A percentile compares a stretch with the other conserved stretches of the same genome.
phyloP scores from a whole-genome alignment of 2,329 filamentous ascomycete genomes.

The Trichoderma oligosporum region DNA sequence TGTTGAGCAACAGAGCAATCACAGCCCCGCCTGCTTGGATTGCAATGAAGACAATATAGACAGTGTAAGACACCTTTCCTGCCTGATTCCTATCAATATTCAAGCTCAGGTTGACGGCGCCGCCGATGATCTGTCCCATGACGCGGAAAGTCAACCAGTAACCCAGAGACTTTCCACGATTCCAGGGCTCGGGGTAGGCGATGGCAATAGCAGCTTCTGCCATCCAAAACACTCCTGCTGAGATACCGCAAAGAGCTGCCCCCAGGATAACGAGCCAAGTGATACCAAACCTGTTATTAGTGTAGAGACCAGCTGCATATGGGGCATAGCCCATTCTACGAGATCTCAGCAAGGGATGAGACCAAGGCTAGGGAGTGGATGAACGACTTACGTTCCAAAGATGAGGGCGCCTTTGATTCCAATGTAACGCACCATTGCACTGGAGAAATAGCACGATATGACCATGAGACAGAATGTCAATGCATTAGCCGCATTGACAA shows the following conservation, averaged over 20 bases:
- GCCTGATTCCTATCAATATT: slow-evolving; percentile 55
- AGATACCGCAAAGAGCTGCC: slow-evolving; percentile 64
- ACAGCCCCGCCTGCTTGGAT: slow-evolving; percentile 63
- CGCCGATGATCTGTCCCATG: slow-evolving; percentile 65
- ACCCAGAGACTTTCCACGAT: slow-evolving; percentile 60
- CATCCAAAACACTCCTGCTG: slow-evolving; percentile 72
- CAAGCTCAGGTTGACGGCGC: slow-evolving; percentile 66
- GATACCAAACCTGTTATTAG: slow-evolving; percentile 65
- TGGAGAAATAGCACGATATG: slow-evolving; percentile 63
- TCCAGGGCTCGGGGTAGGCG: slow-evolving; percentile 67
- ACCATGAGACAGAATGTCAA: slow-evolving; percentile 72
- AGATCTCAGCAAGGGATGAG: slow-evolving; percentile 7
- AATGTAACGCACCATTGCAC: slow-evolving; percentile 60
- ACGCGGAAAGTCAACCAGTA: slow-evolving; percentile 62
- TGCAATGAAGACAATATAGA: slow-evolving; percentile 67
- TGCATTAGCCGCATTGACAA: slow-evolving; percentile 68
- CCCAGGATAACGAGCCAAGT: slow-evolving; percentile 68
- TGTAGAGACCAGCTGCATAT: slow-evolving; percentile 67
- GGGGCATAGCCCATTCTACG: slow-evolving; percentile 62
- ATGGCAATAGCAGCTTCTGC: slow-evolving; percentile 71
- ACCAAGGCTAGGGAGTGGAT: neutral
- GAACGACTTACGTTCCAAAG: slow-evolving; percentile 56
- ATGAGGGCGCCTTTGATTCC: slow-evolving; percentile 69
- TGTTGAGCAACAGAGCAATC: slow-evolving; percentile 59
- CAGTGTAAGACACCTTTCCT: slow-evolving; percentile 64